Evolutionary conservation across 139 green algal species (phyloP), one percentile per base, ranked within the genome.

Genomic region (Axilococcus clingmanii): DNA sequence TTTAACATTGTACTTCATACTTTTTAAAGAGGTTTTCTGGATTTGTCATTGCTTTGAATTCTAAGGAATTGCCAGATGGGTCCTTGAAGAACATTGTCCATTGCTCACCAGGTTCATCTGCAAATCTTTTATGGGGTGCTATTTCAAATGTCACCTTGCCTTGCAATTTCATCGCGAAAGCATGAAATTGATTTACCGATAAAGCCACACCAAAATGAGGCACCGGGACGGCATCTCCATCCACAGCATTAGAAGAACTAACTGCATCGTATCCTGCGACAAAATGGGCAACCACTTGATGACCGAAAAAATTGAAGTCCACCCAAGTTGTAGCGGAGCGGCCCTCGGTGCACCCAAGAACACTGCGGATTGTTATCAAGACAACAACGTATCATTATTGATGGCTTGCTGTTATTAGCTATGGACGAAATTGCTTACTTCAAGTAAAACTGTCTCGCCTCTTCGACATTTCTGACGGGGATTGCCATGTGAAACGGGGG

Each of bases 21-120:
- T 80, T 83, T 1, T 81, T 78, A 61, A 95, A 95, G 2, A 95
- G 62, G 59, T 95, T 95, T 2, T 77, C 68, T 0, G 87, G 81
- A 8, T 79, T 79, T 1, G 71, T 88, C 82, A 95, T 91, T 6
- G 85, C 81, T 69, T 94, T 95, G 68, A 95, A 95, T 69, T 95
- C 87, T 23, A 94, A 68, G 1, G 75, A 59, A 61, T 94, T 95
- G 11, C 83, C 83, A 11, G 41, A 72, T 34, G 71, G 77, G 53
- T 95, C 86, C 32, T 71, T 71, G 61, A 94, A 85, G 52, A 94
- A 94, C 80, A 91, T 91, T 17, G 82, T 92, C 71, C 60, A 84
- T 69, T 93, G 85, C 55, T 71, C 61, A 2, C 74, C 71, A 8
- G 74, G 61, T 48, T 68, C 45, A 17, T 65, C 69, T 77, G 58